Base-by-base conservation (phyloP, 176 grass and related monocot species). In the Tillandsia fasciculata region DNA sequence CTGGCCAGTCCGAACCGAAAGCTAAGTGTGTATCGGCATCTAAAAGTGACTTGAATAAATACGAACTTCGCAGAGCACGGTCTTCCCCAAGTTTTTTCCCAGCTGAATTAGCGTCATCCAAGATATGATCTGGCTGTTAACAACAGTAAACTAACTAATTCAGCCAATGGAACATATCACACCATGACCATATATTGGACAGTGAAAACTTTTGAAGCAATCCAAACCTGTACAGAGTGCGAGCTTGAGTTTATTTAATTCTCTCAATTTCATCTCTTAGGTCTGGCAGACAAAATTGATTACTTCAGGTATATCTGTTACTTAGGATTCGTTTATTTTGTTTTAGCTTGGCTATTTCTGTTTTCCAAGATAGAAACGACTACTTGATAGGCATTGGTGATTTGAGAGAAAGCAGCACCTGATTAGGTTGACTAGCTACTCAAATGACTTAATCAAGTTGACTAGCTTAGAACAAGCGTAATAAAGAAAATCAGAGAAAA, bases 1-100 rank as follows among this genome's bases (percentile, higher is more conserved):
- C 84, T n/a, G 94, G 94, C 84, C 89, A 99, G 24, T 99, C 89
- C 72, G 94, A 99, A 69, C 94, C 89, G 83, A 99, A 93, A 71
- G 94, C 87, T 67, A 99, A 81, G 52, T 10, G 63, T 11, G 89
- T 84, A 10, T 78, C 84, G 11, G 84, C 80, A 72, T 52, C 27
- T 50, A 80, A 64, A 11, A 93, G 65, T 33, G 89, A 93, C 1
- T 22, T 70, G 13, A 99, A 99, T 14, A 51, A 75, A 67, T 99
- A 93, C 50, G 94, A 93, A 66, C 82, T 81, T 71, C 79, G 29
- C 26, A 80, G 77, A 7, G 94, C 81, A 15, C 87, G 77, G 24
- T 81, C 74, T 29, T 52, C 50, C 28, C 89, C 89, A 42, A 93
- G 72, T 75, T 93, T 99, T 49, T 74, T 93, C 47, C 53, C 82